Base-by-base conservation (phyloP, 768 basidiomycete species). In the Rhodosporidiobolus sp. region DNA sequence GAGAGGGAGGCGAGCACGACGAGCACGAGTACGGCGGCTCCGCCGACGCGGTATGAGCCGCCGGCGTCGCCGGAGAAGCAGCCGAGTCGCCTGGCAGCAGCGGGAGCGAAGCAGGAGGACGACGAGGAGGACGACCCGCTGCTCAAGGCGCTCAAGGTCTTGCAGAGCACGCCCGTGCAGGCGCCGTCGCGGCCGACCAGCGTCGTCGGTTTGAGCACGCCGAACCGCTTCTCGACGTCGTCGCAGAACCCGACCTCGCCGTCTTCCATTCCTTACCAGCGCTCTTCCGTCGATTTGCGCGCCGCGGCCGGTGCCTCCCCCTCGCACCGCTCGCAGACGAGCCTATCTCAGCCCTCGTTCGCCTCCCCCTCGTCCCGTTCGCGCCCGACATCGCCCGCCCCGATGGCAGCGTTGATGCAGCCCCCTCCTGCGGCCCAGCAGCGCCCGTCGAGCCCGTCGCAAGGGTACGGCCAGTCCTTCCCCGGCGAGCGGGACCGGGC, bases 121-220 rank as follows among this genome's bases (percentile, higher is more conserved):
- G 77, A 70, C 26, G 70, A 74, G 58, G 69, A 66, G 49, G 64
- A 77, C 54, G 75, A 77, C 64, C 77, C 76, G 19, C 67, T 77
- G 9, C 32, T 64, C 6, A 55, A 66, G 43, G 77, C 77, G 45
- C 43, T 76, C 11, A 70, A 58, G 22, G 63, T 69, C 43, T 57
- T 77, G 24, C 88, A 28, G 92, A 90, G 0, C 88, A 93, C 69
- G 75, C 87, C 52, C 85, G 94, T 43, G 90, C 94, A n/a, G 92
- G 91, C 26, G 80, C 84, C 0, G 0, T 49, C 67, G 10, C 67
- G 65, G 3, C 56, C 63, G 10, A 54, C 71, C 14, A 7, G 8
- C 8, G 38, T 43, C 38, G 38, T 43, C 38, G 38, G n/a, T n/a
- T n/a, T n/a, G n/a, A n/a, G 38, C 38, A 43, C 38, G 38, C 38